Evolutionary conservation across 345 rosid species (phyloP).

Genomic region (Salix udensis): DNA sequence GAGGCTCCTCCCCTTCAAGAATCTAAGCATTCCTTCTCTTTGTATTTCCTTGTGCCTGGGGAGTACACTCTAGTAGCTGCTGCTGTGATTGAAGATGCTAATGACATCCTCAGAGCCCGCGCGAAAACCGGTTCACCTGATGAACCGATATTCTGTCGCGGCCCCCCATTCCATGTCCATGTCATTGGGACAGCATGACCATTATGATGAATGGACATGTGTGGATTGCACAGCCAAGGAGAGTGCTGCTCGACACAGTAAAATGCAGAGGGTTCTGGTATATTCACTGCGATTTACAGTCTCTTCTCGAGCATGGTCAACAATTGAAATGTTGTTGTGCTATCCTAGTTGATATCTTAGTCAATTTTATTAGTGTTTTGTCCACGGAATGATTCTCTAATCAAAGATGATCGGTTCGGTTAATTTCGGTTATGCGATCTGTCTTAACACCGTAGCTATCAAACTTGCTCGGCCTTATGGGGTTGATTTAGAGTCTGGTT

Average conservation of each 20-base stretch:
- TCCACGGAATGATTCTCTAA: not conserved
- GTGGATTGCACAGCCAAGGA: not conserved
- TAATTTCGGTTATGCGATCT: not conserved
- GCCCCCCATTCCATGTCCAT: constrained; percentile 79
- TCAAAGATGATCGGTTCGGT: not conserved
- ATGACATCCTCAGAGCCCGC: constrained; percentile 75
- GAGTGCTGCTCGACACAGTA: not conserved
- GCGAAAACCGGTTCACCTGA: constrained; percentile 66
- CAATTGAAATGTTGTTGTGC: not conserved
- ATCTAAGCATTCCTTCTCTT: constrained; percentile 64
- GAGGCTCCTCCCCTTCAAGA: constrained; percentile 81
- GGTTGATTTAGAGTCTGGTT: too few species aligned
- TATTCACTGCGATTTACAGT: not conserved
- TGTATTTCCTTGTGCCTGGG: constrained; percentile 88
- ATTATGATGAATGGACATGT: not conserved
- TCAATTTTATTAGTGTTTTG: not conserved
- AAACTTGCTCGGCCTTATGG: too few species aligned
- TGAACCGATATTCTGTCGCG: constrained; percentile 91
- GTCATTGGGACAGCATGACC: constrained; percentile 61
- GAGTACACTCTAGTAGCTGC: constrained; percentile 87
- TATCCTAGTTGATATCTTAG: not conserved
- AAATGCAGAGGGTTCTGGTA: not conserved
- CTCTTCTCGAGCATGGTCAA: too few species aligned
- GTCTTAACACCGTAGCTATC: too few species aligned
- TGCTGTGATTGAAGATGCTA: constrained; percentile 81